Percentiles rank a stretch among this genome's conserved stretches.
These are phyloP conservation scores for Trichoderma aggressivum DNA, from an alignment of 2,329 filamentous ascomycete genomes.

Conservation along the genomic window DNA sequence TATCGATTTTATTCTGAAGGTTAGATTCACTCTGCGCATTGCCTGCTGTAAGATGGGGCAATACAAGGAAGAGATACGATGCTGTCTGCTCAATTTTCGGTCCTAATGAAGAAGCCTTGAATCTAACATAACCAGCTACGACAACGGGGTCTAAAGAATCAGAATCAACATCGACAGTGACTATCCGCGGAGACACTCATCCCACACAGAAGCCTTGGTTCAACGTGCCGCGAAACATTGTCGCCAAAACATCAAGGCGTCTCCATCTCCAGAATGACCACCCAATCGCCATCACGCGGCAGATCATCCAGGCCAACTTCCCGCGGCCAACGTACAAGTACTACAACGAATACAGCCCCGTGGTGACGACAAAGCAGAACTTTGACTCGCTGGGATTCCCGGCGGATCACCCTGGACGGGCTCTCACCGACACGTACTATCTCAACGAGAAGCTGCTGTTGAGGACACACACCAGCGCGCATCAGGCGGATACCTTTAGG, in stretches of 20 bases:
- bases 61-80: neutral
- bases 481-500: conserved; percentile 80
- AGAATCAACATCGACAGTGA: conserved; percentile 39
- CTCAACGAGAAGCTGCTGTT: conserved; percentile 80
- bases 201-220: conserved; percentile 72
- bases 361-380: conserved; percentile 82
- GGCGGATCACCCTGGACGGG: conserved; percentile 80
- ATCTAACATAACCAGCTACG: neutral
- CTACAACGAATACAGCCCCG: conserved; percentile 75
- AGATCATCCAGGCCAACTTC: conserved; percentile 90
- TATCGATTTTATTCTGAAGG: conserved; percentile 26
- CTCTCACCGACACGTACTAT: conserved; percentile 91
- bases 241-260: conserved; percentile 68
- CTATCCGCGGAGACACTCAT: conserved; percentile 63
- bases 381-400: conserved; percentile 97
- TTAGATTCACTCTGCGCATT: conserved; percentile 1
- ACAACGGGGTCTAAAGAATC: conserved; percentile 14
- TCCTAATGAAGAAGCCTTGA: neutral
- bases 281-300: conserved; percentile 83
- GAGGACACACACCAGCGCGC: conserved; percentile 90
- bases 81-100: neutral
- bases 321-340: conserved; percentile 67
- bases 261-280: conserved; percentile 92
- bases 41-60: neutral
- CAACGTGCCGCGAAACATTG: conserved; percentile 75